Conservation (phyloP, 169 alveolate species). For the Plasmodium yoelii region DNA sequence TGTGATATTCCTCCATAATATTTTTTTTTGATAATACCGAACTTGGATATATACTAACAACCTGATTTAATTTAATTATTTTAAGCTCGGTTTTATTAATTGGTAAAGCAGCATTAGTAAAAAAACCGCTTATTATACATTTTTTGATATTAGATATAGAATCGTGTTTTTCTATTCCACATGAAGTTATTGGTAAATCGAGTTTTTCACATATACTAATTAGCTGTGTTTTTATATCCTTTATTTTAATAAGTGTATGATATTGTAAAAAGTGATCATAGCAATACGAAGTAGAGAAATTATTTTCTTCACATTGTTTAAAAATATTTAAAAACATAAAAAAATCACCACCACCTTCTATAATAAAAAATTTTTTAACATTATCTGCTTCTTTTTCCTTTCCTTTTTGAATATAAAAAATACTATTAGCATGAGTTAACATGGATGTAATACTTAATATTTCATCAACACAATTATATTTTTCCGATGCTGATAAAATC, state of each 20-base stretch:
- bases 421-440: constrained; percentile 97
- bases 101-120: constrained; percentile 71
- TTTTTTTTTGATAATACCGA: constrained; percentile 69
- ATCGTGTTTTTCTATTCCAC: constrained; percentile 70
- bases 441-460: constrained; percentile 96
- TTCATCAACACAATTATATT: constrained; percentile 97
- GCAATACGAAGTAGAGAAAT: constrained; percentile 95
- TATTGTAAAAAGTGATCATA: constrained; percentile 97
- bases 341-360: constrained; percentile 98
- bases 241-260: constrained; percentile 96
- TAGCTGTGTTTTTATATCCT: constrained; percentile 97
- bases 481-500: constrained; percentile 90
- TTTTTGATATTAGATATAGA: constrained; percentile 52
- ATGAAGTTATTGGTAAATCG: constrained; percentile 83
- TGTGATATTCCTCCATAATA: constrained; percentile 70
- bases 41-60: constrained; percentile 72
- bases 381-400: constrained; percentile 98
- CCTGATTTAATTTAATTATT: constrained; percentile 63
- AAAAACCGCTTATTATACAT: constrained; percentile 71
- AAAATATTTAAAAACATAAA: constrained; percentile 95
- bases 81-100: constrained; percentile 63
- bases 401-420: constrained; percentile 98
- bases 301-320: constrained; percentile 98
- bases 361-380: constrained; percentile 94
- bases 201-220: constrained; percentile 83